Conservation (phyloP, 306 rosid species). For the Cercis canadensis region DNA sequence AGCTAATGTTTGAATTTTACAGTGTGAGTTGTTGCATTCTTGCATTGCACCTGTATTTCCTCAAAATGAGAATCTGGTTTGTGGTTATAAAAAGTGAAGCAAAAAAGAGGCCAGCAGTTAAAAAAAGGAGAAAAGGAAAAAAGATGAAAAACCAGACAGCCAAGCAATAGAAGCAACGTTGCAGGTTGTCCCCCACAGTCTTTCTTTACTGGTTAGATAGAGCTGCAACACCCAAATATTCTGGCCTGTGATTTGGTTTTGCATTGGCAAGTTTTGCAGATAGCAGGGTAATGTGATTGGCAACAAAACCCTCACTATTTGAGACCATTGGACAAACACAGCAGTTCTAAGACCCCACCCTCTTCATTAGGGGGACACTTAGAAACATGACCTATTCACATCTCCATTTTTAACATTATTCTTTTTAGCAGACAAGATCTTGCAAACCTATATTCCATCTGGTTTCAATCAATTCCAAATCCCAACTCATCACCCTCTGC, state of each 20-base stretch:
- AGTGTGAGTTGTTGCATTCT: too few species aligned
- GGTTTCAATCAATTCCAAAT: constrained; percentile 47
- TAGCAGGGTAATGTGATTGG: too few species aligned
- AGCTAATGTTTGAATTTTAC: too few species aligned
- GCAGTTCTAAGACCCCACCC: constrained; percentile 46
- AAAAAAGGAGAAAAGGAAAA: not conserved
- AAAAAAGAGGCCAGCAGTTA: not conserved
- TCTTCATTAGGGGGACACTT: constrained; percentile 45
- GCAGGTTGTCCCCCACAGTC: constrained; percentile 15
- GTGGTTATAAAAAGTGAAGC: not conserved
- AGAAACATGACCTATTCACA: constrained; percentile 51
- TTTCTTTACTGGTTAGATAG: constrained; percentile 10
- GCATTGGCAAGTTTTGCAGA: too few species aligned
- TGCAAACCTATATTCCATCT: constrained; percentile 61
- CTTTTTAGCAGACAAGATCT: constrained; percentile 78
- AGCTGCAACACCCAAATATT: constrained; percentile 47
- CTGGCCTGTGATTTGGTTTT: constrained; percentile 16
- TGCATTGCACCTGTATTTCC: not conserved
- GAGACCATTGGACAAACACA: constrained; percentile 52
- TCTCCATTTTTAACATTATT: constrained; percentile 48
- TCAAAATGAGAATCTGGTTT: not conserved
- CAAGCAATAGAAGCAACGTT: not conserved
- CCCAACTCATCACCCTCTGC: constrained; percentile 14
- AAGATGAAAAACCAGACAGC: not conserved
- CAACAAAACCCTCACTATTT: constrained; percentile 3